phyloP scores from a whole-genome alignment of 1,284 basidiomycete genomes.

The Tylopilus sp. region DNA sequence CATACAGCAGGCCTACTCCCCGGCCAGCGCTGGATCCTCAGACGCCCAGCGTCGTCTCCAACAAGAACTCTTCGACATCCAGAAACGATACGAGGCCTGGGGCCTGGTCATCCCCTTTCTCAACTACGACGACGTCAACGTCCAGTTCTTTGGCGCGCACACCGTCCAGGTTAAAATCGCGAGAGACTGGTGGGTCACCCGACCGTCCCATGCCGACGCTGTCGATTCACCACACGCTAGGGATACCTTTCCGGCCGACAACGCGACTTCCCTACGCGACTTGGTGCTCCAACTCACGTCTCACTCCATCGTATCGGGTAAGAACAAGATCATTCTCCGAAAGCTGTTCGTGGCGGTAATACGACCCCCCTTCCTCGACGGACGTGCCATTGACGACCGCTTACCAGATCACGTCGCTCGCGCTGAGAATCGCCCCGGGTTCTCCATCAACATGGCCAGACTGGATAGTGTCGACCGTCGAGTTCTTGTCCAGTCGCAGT shows the following conservation, averaged over 20 bases:
- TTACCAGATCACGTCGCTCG: conserved; percentile 63
- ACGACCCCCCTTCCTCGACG: conserved; percentile 12
- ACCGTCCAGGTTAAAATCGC: conserved; percentile 88
- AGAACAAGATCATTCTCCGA: conserved; percentile 67
- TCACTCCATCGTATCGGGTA: conserved; percentile 49
- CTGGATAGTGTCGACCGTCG: conserved; percentile 62
- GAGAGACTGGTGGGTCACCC: conserved; percentile 68
- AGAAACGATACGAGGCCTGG: conserved; percentile 71
- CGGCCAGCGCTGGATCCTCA: conserved; percentile 44
- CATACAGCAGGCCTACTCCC: conserved; percentile 59
- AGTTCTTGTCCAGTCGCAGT: conserved; percentile 53
- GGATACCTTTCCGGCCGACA: conserved; percentile 56
- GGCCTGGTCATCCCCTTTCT: conserved; percentile 71
- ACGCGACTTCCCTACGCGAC: conserved; percentile 51
- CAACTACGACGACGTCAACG: conserved; percentile 66
- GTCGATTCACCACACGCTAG: conserved; percentile 35
- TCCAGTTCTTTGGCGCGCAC: conserved; percentile 89
- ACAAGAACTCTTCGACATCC: conserved; percentile 68
- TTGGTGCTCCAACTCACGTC: conserved; percentile 60
- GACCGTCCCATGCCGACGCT: not conserved
- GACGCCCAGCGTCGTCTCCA: conserved; percentile 62
- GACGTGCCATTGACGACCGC: conserved; percentile 1
- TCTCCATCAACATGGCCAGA: conserved; percentile 56
- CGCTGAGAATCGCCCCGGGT: conserved; percentile 62
- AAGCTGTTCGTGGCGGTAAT: conserved; percentile 81